Conservation (phyloP, 2,329 filamentous ascomycete genomes). For the Diaporthe longicolla region DNA sequence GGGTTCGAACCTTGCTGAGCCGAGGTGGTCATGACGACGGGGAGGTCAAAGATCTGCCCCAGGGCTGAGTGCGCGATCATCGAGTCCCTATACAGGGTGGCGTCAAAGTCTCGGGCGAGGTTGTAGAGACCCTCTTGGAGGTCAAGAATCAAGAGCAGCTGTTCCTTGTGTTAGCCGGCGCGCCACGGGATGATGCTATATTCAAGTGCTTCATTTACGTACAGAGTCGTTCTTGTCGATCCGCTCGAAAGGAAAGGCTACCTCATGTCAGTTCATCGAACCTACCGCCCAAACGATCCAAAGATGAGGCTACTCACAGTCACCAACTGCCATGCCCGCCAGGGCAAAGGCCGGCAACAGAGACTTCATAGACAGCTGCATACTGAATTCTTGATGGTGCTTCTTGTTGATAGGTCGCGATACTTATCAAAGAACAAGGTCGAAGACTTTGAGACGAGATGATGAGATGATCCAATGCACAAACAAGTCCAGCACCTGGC, state of each 20-base stretch:
- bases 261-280: not conserved
- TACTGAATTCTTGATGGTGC: not conserved
- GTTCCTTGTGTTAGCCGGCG: not conserved
- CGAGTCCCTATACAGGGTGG: conserved; percentile 75
- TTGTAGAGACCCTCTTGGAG: conserved; percentile 72
- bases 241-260: conserved; percentile 47
- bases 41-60: conserved; percentile 76
- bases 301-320: conserved; percentile 25
- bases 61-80: conserved; percentile 78
- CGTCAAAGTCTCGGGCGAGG: conserved; percentile 75
- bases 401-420: not conserved
- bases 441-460: not conserved
- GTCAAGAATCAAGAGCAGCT: conserved; percentile 71
- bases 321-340: conserved; percentile 25
- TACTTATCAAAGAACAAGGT: not conserved
- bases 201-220: conserved; percentile 11
- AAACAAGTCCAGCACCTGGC: not conserved
- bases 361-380: conserved; percentile 8
- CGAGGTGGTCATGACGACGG: conserved; percentile 79
- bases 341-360: conserved; percentile 29
- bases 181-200: not conserved
- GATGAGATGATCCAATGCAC: not conserved
- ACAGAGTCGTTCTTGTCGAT: conserved; percentile 51
- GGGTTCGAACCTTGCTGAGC: conserved; percentile 64
- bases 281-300: not conserved